Conservation (phyloP, 2,329 filamentous ascomycete species). For the Neoscytalidium dimidiatum region DNA sequence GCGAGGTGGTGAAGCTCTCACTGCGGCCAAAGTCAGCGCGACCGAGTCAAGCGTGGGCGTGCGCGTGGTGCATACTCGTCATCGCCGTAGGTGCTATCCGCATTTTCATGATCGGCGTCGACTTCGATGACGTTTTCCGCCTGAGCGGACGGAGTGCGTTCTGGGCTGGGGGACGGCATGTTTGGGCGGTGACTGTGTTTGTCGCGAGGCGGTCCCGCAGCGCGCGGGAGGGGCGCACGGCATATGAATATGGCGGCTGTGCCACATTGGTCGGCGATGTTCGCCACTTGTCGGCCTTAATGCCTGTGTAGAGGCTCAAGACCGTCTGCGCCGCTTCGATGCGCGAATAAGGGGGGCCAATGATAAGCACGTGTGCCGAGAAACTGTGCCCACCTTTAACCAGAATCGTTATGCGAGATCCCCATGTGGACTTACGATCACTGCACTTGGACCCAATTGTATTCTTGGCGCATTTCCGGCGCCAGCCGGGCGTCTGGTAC, state of each 20-base stretch:
- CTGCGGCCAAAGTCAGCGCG: neutral
- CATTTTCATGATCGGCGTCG: neutral
- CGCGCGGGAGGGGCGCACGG: neutral
- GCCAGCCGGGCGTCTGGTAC: neutral
- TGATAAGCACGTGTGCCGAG: neutral
- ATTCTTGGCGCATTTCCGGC: neutral
- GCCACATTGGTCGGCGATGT: neutral
- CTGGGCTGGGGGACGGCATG: neutral
- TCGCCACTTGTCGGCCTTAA: neutral
- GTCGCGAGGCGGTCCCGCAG: neutral
- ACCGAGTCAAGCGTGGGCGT: neutral
- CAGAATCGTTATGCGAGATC: neutral
- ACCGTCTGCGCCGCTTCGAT: neutral
- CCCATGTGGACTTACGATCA: neutral
- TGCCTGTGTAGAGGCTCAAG: neutral
- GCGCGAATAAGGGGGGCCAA: neutral
- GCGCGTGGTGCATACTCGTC: neutral
- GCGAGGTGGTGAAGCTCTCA: constrained; percentile 11
- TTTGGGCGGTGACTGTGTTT: neutral
- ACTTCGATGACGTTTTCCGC: neutral
- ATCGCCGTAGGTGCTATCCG: neutral
- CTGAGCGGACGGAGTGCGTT: neutral
- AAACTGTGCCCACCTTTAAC: neutral
- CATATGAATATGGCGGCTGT: neutral
- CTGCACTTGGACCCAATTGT: neutral